Base-by-base conservation (phyloP, 2,329 filamentous ascomycete species). In the Beauveria varroae region DNA sequence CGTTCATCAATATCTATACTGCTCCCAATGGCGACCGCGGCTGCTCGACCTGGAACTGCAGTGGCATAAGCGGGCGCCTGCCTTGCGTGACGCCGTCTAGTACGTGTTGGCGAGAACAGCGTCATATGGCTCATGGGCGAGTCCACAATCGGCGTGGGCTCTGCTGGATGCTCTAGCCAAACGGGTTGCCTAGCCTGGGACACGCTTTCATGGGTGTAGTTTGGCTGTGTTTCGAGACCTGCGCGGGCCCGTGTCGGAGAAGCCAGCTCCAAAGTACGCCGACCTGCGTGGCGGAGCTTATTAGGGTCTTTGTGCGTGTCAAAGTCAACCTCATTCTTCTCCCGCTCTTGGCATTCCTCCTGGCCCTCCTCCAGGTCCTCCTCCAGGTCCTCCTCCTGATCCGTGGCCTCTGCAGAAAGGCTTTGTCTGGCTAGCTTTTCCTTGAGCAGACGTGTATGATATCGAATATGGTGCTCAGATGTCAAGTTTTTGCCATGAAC, bases 71-170 rank as follows among this genome's bases (percentile, higher is more conserved):
- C 26, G 4, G 57, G 57, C 28, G 47, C 37, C 8, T 37, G 57
- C 9, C 57, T 43, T 2, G 30, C n/a, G 5, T 60, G 50, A 37
- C 57, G 49, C 6, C 40, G 40, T 3, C 49, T 53, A 3, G 40
- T 37, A 3, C 50, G 41, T 1, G 16, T 54, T 20, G 46, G 40
- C 6, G 57, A 53, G 24, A 49, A 60, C n/a, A 37, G 41, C 9
- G 57, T 47, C 57, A 60, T 60, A 47, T 53, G 40, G 50, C 57
- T 54, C 57, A 60, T 60, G 6, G 57, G 57, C 22, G 57, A 18
- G 34, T 60, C 57, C 7, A 9, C 57, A 12, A 60, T 60, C 1
- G 57, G 57, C 10, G 57, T 60, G 3, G 57, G 49, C 30, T 60
- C 57, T 12, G 57, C n/a, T 1, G 41, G 3, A 24, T 54, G 22